Conservation (phyloP, 2,329 filamentous ascomycete species). For the Neonectria neomacrospora region DNA sequence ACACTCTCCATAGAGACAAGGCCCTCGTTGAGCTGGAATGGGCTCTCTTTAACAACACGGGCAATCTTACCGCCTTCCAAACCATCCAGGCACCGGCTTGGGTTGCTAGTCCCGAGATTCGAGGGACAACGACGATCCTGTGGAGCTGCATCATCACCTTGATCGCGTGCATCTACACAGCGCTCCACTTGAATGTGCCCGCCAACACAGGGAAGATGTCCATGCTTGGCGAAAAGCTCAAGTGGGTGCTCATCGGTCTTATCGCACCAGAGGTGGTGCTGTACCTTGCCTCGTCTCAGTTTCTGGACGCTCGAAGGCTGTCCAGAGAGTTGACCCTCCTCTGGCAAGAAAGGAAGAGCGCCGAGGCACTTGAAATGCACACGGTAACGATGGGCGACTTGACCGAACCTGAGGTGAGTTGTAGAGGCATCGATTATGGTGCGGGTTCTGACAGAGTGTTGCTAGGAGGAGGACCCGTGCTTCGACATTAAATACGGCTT, state of each 20-base stretch:
- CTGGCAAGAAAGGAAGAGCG: constrained; percentile 3
- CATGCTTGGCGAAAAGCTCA: constrained; percentile 33
- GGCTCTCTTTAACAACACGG: constrained; percentile 3
- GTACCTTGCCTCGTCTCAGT: constrained; percentile 35
- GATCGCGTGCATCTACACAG: constrained; percentile 50
- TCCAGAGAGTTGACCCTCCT: constrained; percentile 2
- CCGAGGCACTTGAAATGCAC: constrained; percentile 15
- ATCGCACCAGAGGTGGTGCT: constrained; percentile 49
- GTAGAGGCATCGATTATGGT: too few species aligned
- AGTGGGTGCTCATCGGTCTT: constrained; percentile 47
- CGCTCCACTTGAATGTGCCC: constrained; percentile 53
- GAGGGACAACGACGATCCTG: constrained; percentile 49
- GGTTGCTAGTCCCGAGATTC: constrained; percentile 33
- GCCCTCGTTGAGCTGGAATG: constrained; percentile 10
- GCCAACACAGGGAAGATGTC: constrained; percentile 15
- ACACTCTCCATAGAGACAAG: constrained; percentile 3
- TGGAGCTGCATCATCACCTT: constrained; percentile 50
- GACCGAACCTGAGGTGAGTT: background rate
- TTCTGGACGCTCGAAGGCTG: constrained; percentile 25
- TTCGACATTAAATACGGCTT: constrained; percentile 42
- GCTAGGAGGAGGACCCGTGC: constrained; percentile 8
- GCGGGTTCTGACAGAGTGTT: background rate
- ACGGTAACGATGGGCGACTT: constrained; percentile 6
- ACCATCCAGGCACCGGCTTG: constrained; percentile 4
- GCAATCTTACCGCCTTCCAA: constrained; percentile 10